Base-by-base conservation (phyloP, 2,329 filamentous ascomycete genomes). In the Xylariaceae sp. region DNA sequence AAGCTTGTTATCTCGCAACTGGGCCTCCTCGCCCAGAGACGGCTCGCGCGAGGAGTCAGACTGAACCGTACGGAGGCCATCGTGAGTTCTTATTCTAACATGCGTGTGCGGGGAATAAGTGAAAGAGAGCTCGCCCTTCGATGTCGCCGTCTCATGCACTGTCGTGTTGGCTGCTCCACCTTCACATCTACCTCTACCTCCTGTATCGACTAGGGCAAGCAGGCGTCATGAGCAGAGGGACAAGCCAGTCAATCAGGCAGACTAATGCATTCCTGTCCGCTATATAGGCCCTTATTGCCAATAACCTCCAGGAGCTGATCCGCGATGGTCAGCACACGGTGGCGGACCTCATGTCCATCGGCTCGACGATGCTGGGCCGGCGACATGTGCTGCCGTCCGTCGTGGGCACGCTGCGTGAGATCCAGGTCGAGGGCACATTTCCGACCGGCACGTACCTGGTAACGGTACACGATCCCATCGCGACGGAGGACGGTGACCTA, bases 341-440 rank as follows among this genome's bases (percentile, higher is more conserved):
- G 51, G 87, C 91, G 40, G 91, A 96, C 71, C 88, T 97, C 68
- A 97, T 97, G 91, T 77, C 84, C 58, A 82, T 96, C 60, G 92
- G 92, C 64, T 85, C 89, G 65, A 92, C 88, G 52, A 91, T 97
- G 86, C 87, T 97, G 2, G 92, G 92, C 60, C 88, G 92, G 7
- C 88, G 92, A 35, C 92, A 97, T 72, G 92, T 97, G 57, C 78
- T 90, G 43, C 91, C 92, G 27, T 85, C 87, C 8, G 92, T 96
- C 29, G 82, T 86, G 56, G 79, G 81, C 42, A 91, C 89, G 2
- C 81, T 97, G 43, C 79, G 83, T 55, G 88, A 95, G 74, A 81
- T 97, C 63, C 90, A 95, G 77, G 88, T 97, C 61, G 92, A 97
- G 73, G 92, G 92, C 56, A 97, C 91, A 1, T 97, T 97, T 68